phyloP scores from a whole-genome alignment of 2,329 filamentous ascomycete genomes.

The Chaetomiaceae sp. region DNA sequence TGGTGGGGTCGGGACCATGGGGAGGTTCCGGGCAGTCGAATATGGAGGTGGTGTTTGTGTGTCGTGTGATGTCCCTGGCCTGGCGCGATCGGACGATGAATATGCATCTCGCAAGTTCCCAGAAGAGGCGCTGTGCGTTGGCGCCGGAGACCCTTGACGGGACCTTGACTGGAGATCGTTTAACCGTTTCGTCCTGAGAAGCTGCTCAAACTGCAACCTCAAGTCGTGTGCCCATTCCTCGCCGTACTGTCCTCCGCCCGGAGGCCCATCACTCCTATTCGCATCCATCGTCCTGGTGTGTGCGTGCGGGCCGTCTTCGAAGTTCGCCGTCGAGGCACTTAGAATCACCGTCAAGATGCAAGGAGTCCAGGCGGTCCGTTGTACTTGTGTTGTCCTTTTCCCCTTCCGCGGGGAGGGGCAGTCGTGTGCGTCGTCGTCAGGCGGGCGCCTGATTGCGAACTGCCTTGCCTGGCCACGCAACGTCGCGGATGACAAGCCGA shows the following conservation, averaged over 20 bases:
- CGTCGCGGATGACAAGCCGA: conserved; percentile 4
- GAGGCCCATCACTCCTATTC: conserved; percentile 22
- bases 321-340: not conserved
- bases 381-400: not conserved
- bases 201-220: conserved; percentile 77
- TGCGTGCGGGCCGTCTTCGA: not conserved
- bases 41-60: conserved; percentile 43
- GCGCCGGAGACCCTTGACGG: conserved; percentile 53
- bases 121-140: conserved; percentile 48
- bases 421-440: conserved; percentile 6
- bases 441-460: conserved; percentile 22
- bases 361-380: not conserved
- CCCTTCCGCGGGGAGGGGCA: conserved; percentile 1
- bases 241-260: conserved; percentile 47
- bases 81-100: conserved; percentile 35
- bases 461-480: conserved; percentile 18
- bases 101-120: conserved; percentile 42
- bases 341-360: too few relatives aligned
- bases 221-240: conserved; percentile 76
- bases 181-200: conserved; percentile 81
- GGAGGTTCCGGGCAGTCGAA: conserved; percentile 46
- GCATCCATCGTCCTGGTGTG: conserved; percentile 28
- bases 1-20: conserved; percentile 67
- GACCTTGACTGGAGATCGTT: conserved; percentile 70
- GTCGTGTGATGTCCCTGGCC: conserved; percentile 44